A percentile compares a stretch with the other conserved stretches of the same genome.
Conservation (phyloP, 768 basidiomycete genomes). For the Lentinula sp. region DNA sequence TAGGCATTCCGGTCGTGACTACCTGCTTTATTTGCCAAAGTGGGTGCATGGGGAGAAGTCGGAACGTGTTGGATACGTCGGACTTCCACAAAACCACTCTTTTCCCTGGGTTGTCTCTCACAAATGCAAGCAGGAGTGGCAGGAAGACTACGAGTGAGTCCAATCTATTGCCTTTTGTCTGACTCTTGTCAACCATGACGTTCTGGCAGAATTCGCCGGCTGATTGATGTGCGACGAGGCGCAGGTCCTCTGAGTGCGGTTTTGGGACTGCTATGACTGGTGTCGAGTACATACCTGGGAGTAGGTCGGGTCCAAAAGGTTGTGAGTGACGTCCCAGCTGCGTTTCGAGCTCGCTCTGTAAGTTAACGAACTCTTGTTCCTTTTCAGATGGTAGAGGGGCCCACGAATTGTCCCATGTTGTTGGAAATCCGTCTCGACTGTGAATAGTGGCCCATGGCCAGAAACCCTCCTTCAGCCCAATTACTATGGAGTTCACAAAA, state of each 20-base stretch:
- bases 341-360: conserved; percentile 21
- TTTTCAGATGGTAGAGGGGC: conserved; percentile 10
- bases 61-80: no score
- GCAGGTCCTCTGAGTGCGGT: conserved; percentile 24
- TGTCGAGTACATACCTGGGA: conserved; percentile 37
- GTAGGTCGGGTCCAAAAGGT: conserved; percentile 27
- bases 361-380: conserved; percentile 16
- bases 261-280: conserved; percentile 36
- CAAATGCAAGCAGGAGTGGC: no score
- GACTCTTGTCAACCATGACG: conserved; percentile 18
- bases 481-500: conserved; percentile 27
- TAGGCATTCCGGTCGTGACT: no score
- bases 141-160: no score
- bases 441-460: conserved; percentile 35
- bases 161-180: no score
- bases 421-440: conserved; percentile 12
- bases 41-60: no score
- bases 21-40: no score
- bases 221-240: conserved; percentile 33
- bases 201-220: conserved; percentile 27
- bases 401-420: conserved; percentile 4
- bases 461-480: conserved; percentile 29
- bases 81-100: no score
- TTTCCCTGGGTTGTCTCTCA: no score
- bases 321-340: conserved; percentile 14